Evolutionary conservation across 305 asterid species (phyloP).

Genomic region (Andrographis paniculata): DNA sequence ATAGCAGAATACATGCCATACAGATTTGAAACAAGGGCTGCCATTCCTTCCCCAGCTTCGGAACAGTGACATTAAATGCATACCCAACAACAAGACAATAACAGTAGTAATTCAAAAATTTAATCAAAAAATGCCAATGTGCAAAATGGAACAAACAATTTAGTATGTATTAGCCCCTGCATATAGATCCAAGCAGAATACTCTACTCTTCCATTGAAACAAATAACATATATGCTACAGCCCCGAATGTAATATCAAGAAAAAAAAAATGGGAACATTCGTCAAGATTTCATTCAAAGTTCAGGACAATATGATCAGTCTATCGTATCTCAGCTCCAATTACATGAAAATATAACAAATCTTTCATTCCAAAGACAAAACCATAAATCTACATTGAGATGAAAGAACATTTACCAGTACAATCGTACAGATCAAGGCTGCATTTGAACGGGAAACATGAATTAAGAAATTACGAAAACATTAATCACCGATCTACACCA

Average conservation of each 20-base stretch:
- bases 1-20: not conserved
- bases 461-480: not conserved
- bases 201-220: no score
- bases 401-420: not conserved
- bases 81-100: not conserved
- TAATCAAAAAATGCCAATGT: no score
- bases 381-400: not conserved
- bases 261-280: not conserved
- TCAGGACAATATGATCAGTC: not conserved
- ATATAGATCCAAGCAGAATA: no score
- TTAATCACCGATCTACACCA: conserved; percentile 1
- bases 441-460: not conserved
- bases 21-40: not conserved
- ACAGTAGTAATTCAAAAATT: not conserved
- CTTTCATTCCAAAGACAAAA: not conserved
- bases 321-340: not conserved
- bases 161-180: no score
- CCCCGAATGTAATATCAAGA: no score
- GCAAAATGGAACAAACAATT: no score
- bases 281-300: no score
- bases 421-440: conserved; percentile 3
- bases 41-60: not conserved
- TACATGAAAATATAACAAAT: not conserved
- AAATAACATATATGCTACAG: no score
- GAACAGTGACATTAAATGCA: not conserved